Evolutionary conservation across 306 rosid genomes (phyloP), one percentile per base, ranked within the genome.

Genomic region (Boehmeria nivea): DNA sequence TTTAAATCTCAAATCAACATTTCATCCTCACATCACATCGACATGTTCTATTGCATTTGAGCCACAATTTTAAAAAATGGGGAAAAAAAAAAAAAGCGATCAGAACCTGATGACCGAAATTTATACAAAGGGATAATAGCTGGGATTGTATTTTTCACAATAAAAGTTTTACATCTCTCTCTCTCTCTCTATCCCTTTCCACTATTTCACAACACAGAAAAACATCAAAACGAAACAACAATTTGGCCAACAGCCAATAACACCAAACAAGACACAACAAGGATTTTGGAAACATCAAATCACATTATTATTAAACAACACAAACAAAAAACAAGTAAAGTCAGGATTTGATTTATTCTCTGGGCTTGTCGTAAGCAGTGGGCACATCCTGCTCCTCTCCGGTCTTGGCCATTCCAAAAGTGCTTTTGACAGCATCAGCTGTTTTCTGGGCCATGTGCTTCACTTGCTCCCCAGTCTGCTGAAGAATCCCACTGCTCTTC

Each of bases 381-480:
- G 49, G 23, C 6, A 20, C 13, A 50, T 60, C 56, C 28, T 26
- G 57, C 6, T 47, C 39, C 0, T 55, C 33, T 3, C 70, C 65
- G 18, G 67, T 65, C 19, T 42, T 37, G 26, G 40, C 84, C 81
- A 88, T 27, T 0, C 97, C 97, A 18, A 83, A 5, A 0, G 97
- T 78, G 4, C 61, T 16, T 23, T 85, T 88, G 37, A 78, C 75
- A 0, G 85, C 75, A 0, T 82, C 81, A 3, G 84, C 44, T 2
- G 81, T 87, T 16, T 78, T 71, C 13, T 72, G 77, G 0, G 90
- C 85, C 81, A 70, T 48, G 3, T 59, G 51, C 74, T 54, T 85
- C 47, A 88, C 63, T 43, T 71, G 74, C 21, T 80, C 90, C n/a
- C 90, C 86, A 0, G 88, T 78, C 39, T 74, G 75, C 38, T 79